These are phyloP conservation scores for Smallanthus sonchifolius DNA, from an alignment of 129 eudicot species.

Conservation along the genomic window DNA sequence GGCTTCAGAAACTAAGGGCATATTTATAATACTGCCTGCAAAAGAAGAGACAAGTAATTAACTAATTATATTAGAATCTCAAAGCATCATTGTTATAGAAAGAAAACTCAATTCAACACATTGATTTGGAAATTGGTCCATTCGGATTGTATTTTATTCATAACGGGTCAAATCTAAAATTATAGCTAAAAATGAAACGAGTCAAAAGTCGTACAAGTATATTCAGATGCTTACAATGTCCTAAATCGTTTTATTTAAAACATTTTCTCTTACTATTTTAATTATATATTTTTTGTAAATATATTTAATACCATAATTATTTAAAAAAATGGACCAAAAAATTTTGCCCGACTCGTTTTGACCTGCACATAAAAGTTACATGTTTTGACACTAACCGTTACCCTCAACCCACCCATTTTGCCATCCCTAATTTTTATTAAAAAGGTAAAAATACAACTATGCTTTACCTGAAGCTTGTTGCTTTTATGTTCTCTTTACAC, in stretches of 20 bases:
- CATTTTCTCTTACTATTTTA: no score
- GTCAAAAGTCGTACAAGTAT: no score
- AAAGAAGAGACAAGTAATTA: not conserved
- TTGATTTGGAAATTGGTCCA: not conserved
- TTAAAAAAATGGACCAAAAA: not conserved
- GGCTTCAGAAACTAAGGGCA: not conserved
- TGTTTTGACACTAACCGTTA: not conserved
- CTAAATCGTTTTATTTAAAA: no score
- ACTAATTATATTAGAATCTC: not conserved
- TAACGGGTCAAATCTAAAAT: no score
- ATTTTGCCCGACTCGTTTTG: no score
- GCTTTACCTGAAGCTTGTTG: slow-evolving; percentile 23
- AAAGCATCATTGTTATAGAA: not conserved
- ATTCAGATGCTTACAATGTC: no score
- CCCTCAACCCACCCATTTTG: not conserved
- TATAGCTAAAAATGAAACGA: no score
- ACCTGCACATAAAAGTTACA: no score
- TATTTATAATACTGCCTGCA: not conserved
- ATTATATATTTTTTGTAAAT: no score
- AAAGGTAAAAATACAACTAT: not conserved
- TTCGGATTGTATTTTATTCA: no score
- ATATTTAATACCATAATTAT: not conserved
- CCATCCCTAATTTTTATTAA: not conserved
- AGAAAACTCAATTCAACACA: not conserved
- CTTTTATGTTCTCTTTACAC: not conserved